Conservation (phyloP, 352 stramenopile genomes). For the Globisporangium recalcitrans region DNA sequence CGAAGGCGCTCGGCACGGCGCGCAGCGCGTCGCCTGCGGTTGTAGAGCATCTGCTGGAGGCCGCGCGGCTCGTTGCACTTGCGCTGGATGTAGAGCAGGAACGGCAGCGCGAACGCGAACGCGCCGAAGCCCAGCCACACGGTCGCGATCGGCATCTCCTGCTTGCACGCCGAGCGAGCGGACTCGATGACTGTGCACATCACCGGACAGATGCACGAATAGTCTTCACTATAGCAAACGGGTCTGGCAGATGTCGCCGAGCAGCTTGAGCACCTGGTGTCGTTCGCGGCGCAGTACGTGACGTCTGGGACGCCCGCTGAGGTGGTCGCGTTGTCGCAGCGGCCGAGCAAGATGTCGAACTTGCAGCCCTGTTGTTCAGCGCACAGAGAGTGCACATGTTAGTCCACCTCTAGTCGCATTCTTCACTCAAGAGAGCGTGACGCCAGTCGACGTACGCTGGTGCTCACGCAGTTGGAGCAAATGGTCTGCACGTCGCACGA, state of each 20-base stretch:
- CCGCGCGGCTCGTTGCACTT: constrained; percentile 27
- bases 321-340: constrained; percentile 17
- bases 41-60: constrained; percentile 18
- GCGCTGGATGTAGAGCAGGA: constrained; percentile 38
- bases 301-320: constrained; percentile 10
- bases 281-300: constrained; percentile 25
- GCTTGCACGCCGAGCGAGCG: neutral
- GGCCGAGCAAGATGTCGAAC: constrained; percentile 28
- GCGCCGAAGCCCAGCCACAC: constrained; percentile 31
- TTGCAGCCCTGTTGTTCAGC: constrained; percentile 24
- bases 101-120: constrained; percentile 25
- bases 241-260: constrained; percentile 25
- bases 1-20: neutral
- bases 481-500: constrained; percentile 37
- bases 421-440: neutral
- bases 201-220: constrained; percentile 35
- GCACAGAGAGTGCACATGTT: neutral
- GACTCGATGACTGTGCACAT: constrained; percentile 11
- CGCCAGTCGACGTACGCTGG: constrained; percentile 20
- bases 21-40: neutral
- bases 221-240: constrained; percentile 25
- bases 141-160: constrained; percentile 15
- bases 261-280: constrained; percentile 27
- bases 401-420: too few relatives aligned
- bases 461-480: constrained; percentile 33